phyloP scores from a whole-genome alignment of 371 early-diverging fungal species.

The Mucor circinelloides region DNA sequence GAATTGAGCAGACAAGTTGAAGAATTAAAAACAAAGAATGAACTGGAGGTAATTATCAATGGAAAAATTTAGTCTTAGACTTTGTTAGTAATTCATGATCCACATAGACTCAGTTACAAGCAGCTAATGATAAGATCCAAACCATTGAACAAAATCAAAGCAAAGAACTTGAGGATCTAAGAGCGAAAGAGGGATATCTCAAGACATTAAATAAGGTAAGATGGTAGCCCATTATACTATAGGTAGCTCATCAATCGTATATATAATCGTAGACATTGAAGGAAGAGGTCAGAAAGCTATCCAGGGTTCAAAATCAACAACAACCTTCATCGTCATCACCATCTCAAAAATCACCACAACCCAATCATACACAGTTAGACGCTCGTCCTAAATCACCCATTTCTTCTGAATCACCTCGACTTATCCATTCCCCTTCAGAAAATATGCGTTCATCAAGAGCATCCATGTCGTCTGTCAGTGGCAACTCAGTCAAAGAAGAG shows the following conservation, averaged over 20 bases:
- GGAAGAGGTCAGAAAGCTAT: conserved; percentile 65
- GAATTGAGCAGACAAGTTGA: conserved; percentile 24
- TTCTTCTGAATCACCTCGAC: background rate
- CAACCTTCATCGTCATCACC: conserved; percentile 3
- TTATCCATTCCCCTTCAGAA: background rate
- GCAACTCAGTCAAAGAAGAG: conserved; percentile 26
- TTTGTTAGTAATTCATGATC: too few relatives aligned
- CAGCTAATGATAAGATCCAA: conserved; percentile 15
- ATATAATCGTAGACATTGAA: conserved; percentile 60
- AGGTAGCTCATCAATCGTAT: background rate
- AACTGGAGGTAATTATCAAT: conserved; percentile 6
- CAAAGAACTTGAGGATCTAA: conserved; percentile 57
- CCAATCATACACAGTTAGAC: background rate
- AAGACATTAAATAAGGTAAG: conserved; percentile 67
- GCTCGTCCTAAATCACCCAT: conserved; percentile 23
- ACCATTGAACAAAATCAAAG: conserved; percentile 26
- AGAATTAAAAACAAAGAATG: conserved; percentile 17
- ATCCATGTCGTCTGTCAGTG: conserved; percentile 17
- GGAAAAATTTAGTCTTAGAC: too few relatives aligned
- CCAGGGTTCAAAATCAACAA: conserved; percentile 22
- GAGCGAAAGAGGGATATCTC: conserved; percentile 63
- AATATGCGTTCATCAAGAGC: conserved; percentile 14
- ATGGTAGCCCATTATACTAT: background rate
- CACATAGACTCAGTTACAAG: conserved; percentile 17
- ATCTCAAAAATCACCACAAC: conserved; percentile 14